Conservation (phyloP, 2,329 filamentous ascomycete species). For the Colletotrichum sidae region DNA sequence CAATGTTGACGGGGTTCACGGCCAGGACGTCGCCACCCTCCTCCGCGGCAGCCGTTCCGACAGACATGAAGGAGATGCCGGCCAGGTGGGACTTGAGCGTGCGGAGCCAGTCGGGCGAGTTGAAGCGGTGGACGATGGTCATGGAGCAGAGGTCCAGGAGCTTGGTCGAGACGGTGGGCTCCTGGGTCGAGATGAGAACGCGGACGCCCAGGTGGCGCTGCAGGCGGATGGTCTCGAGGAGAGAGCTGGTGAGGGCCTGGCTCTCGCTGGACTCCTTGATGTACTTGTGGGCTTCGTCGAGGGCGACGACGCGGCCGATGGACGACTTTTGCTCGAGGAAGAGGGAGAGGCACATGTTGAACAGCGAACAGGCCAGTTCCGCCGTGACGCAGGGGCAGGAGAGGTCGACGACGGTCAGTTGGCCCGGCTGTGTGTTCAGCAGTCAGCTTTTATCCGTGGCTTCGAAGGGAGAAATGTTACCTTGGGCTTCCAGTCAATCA, state of each 20-base stretch:
- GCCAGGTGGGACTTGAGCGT: conserved; percentile 46
- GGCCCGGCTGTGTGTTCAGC: conserved; percentile 50
- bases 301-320: conserved; percentile 71
- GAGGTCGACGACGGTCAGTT: conserved; percentile 76
- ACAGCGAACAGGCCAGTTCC: conserved; percentile 76
- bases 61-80: conserved; percentile 40
- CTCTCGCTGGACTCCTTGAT: conserved; percentile 70
- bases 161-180: conserved; percentile 76
- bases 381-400: conserved; percentile 78
- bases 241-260: conserved; percentile 67
- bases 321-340: conserved; percentile 68
- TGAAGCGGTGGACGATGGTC: conserved; percentile 80
- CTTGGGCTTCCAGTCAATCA: conserved; percentile 45
- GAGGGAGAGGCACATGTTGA: conserved; percentile 76
- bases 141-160: conserved; percentile 78
- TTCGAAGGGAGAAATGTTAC: conserved; percentile 26
- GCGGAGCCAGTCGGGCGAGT: conserved; percentile 49
- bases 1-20: conserved; percentile 32
- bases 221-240: conserved; percentile 73
- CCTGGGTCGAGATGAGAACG: conserved; percentile 80
- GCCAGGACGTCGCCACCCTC: neutral
- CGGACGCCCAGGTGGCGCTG: conserved; percentile 77
- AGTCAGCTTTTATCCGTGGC: neutral
- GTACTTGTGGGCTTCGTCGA: conserved; percentile 86
- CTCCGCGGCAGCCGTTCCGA: conserved; percentile 14